A percentile compares a stretch with the other conserved stretches of the same genome.
phyloP scores from a whole-genome alignment of 257 asterid species.

The Leptodermis oblonga region DNA sequence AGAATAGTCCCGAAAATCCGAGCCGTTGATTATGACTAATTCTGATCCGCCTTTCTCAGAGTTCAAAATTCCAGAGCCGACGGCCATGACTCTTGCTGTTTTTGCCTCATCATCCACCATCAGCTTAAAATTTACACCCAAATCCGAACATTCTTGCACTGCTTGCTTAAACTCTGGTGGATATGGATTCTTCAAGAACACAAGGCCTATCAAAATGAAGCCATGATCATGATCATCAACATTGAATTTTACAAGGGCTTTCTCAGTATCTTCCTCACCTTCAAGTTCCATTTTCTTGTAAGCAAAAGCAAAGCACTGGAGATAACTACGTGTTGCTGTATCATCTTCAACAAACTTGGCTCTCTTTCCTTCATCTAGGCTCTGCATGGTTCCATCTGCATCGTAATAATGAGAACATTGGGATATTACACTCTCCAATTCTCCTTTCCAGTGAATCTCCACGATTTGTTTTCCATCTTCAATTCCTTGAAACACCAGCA shows the following conservation, averaged over 20 bases:
- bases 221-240: conserved; percentile 2
- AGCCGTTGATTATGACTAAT: conserved; percentile 24
- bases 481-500: conserved; percentile 2
- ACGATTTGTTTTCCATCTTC: conserved; percentile 1
- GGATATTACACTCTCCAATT: conserved; percentile 16
- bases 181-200: conserved; percentile 34
- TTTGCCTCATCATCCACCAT: conserved; percentile 30
- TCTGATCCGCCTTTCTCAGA: conserved; percentile 19
- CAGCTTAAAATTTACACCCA: conserved; percentile 28
- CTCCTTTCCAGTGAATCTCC: conserved; percentile 32
- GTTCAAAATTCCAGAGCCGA: conserved; percentile 30
- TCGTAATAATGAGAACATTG: conserved; percentile 36
- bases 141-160: conserved; percentile 16
- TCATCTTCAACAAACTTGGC: conserved; percentile 10
- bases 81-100: conserved; percentile 36
- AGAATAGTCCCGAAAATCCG: conserved; percentile 24
- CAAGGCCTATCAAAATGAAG: conserved; percentile 26
- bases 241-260: too few species aligned
- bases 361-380: conserved; percentile 25
- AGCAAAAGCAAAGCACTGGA: conserved; percentile 32
- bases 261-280: conserved; percentile 1
- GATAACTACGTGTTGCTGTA: not conserved
- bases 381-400: conserved; percentile 28
- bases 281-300: conserved; percentile 16
- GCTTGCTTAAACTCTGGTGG: conserved; percentile 24